Base-by-base conservation (phyloP, 108 stramenopile species). In the Cyclostephanos tholiformis region DNA sequence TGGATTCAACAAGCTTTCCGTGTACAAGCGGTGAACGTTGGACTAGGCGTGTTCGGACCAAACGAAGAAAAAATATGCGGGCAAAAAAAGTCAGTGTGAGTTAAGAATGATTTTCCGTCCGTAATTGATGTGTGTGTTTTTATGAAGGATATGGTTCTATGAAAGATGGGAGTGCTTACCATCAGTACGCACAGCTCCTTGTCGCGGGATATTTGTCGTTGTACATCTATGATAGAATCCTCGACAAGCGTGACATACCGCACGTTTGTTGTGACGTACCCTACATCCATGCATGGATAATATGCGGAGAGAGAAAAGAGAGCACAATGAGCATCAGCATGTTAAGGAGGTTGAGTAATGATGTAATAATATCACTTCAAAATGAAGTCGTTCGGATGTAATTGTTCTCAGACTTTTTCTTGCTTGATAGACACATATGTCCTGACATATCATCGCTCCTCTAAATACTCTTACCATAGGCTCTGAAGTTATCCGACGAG, bases 1-100 rank as follows among this genome's bases (percentile, higher is more conserved):
- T 14, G 78, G 78, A 68, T 79, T 79, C 12, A 79, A 50, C 27
- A 79, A 67, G 50, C 61, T 32, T 43, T 79, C 78, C 25, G 78
- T 79, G 48, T 79, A 79, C 4, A 69, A 17, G 4, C 71, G 65
- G 68, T 79, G 78, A 19, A 59, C 29, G 26, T 74, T 49, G 38
- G 65, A 41, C 65, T 74, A n/a, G 0, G 41, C 41, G 9, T 10
- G 41, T 41, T 41, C 12, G 41, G 20, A 55, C 23, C 12, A 25
- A 63, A 17, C 23, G 38, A 49, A 26, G 29, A 60, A 29, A 41
- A 12, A 12, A 41, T 8, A 12, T 12, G 9, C 12, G 9, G 41
- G 41, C 36, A 36, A 41, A 41, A 41, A 41, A 10, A 10, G 41
- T 41, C 41, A 41, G 41, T 10, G 1, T 12, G 12, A 41, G 41